A percentile compares a stretch with the other conserved stretches of the same genome.
Evolutionary conservation across 2,329 filamentous ascomycete species (phyloP).

Genomic region (Tetracladium maxilliforme): DNA sequence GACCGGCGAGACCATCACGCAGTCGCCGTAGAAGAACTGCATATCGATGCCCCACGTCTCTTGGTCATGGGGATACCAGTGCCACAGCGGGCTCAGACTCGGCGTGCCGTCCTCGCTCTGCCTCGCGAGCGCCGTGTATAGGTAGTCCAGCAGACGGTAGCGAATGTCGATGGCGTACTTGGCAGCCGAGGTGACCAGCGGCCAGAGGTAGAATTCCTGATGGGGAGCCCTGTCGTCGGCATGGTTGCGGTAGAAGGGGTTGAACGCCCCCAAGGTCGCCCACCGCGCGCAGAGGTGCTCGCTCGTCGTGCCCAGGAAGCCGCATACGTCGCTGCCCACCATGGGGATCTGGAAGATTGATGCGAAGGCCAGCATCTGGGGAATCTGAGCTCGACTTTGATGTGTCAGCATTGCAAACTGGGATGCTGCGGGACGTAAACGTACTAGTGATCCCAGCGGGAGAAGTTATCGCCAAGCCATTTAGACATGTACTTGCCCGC

Average conservation of each 20-base stretch:
- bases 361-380: conserved; percentile 24
- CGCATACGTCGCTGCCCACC: conserved; percentile 40
- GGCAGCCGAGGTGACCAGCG: conserved; percentile 42
- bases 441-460: conserved; percentile 40
- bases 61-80: conserved; percentile 40
- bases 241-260: conserved; percentile 59
- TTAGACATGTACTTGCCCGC: conserved; percentile 46
- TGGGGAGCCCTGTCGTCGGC: conserved; percentile 21
- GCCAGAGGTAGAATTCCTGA: conserved; percentile 61
- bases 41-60: conserved; percentile 24
- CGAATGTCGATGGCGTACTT: conserved; percentile 51
- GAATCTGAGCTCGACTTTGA: conserved; percentile 18
- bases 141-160: conserved; percentile 59
- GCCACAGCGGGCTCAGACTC: conserved; percentile 53
- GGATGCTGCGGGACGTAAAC: conserved; percentile 31
- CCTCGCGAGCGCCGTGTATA: conserved; percentile 54
- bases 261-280: conserved; percentile 56
- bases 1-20: conserved; percentile 29
- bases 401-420: too few species aligned
- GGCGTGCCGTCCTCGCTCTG: conserved; percentile 46
- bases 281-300: conserved; percentile 54
- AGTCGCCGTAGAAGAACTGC: conserved; percentile 31
- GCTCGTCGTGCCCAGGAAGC: conserved; percentile 39
- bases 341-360: conserved; percentile 31
- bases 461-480: conserved; percentile 40